A percentile compares a stretch with the other conserved stretches of the same genome.
Conservation (phyloP, 176 grass and related monocot species). For the Rhipidocladum racemiflorum region DNA sequence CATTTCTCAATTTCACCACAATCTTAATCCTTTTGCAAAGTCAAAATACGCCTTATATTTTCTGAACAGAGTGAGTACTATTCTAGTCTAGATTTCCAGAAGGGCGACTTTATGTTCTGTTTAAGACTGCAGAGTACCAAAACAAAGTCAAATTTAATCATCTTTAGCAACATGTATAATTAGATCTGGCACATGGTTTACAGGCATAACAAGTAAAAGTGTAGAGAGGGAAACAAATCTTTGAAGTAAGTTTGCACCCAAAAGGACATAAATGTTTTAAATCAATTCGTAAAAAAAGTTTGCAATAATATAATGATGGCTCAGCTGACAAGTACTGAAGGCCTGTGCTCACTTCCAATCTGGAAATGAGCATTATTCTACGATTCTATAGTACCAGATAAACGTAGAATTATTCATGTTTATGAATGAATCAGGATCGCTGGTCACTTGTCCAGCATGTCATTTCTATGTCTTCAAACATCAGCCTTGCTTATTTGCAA, state of each 20-base stretch:
- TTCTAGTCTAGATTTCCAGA: background rate
- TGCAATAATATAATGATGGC: no score
- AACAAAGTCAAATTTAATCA: background rate
- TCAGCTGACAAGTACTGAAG: no score
- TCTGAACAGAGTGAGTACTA: no score
- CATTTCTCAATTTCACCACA: no score
- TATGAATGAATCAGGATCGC: background rate
- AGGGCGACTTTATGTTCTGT: background rate
- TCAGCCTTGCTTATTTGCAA: slow-evolving; percentile 27
- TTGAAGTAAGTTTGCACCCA: background rate
- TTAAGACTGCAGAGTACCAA: background rate
- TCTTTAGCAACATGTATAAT: background rate
- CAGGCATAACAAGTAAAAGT: background rate
- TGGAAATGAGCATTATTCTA: background rate
- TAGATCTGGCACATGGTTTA: background rate
- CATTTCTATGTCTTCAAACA: background rate
- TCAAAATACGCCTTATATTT: no score
- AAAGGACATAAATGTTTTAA: background rate
- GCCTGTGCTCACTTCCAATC: background rate
- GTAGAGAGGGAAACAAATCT: background rate
- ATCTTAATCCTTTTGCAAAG: no score
- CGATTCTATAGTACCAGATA: background rate
- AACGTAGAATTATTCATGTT: background rate
- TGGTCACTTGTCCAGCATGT: background rate
- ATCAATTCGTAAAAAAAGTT: background rate